These are phyloP conservation scores for Coemansia reversa DNA, from an alignment of 192 early-diverging fungal species.

Conservation along the genomic window DNA sequence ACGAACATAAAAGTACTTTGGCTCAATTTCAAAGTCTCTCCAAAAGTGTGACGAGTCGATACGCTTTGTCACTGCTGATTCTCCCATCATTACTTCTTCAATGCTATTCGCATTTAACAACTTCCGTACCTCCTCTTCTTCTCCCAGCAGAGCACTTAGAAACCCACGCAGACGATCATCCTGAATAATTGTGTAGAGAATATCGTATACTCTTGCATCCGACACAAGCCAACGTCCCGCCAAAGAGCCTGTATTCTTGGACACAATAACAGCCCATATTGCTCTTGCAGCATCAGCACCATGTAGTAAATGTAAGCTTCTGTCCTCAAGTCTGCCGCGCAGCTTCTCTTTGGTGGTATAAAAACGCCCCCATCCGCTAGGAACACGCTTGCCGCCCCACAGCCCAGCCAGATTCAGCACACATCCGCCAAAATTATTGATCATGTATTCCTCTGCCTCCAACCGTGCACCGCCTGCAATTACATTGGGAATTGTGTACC, in stretches of 20 bases:
- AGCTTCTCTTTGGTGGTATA: slow-evolving; percentile 32
- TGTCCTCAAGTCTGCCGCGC: slow-evolving; percentile 26
- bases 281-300: slow-evolving; percentile 42
- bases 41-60: slow-evolving; percentile 51
- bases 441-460: slow-evolving; percentile 36
- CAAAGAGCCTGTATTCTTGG: neutral
- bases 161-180: slow-evolving; percentile 21
- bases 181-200: slow-evolving; percentile 28
- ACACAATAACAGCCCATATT: slow-evolving; percentile 16
- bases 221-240: slow-evolving; percentile 46
- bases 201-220: slow-evolving; percentile 39
- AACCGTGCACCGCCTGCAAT: slow-evolving; percentile 24
- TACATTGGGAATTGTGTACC: slow-evolving; percentile 23
- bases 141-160: slow-evolving; percentile 24
- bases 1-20: slow-evolving; percentile 22
- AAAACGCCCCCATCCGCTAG: slow-evolving; percentile 38
- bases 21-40: slow-evolving; percentile 19
- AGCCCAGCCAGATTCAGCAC: slow-evolving; percentile 51
- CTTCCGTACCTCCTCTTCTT: slow-evolving; percentile 6
- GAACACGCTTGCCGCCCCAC: slow-evolving; percentile 48
- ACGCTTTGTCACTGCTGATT: slow-evolving; percentile 25
- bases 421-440: slow-evolving; percentile 14
- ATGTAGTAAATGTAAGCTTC: slow-evolving; percentile 48
- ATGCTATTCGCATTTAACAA: slow-evolving; percentile 21
- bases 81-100: slow-evolving; percentile 26